Evolutionary conservation across 1,284 basidiomycete species (phyloP), one percentile per base, ranked within the genome.

Genomic region (Erythrobasidium hasegawianum): DNA sequence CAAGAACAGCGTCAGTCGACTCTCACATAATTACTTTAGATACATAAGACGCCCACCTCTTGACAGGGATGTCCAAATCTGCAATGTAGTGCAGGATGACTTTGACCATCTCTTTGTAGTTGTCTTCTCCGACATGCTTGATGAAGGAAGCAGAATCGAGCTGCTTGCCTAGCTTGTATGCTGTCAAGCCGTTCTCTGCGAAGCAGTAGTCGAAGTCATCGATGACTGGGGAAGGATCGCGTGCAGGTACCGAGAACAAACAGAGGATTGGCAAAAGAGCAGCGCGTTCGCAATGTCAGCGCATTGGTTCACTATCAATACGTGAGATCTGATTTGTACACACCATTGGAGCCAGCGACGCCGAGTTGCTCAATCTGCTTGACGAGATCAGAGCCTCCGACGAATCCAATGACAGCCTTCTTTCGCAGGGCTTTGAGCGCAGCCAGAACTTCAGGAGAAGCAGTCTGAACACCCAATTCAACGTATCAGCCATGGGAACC

Each of bases 151-250:
- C 85, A 0, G 87, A 85, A 13, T 81, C 82, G 27, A 98, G 81
- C 57, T 80, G 79, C 76, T 89, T 80, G 13, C 90, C 90, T 29
- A 88, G 79, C 78, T 87, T 91, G 81, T 85, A 97, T 0, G 93
- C 95, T 1, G 84, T 90, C 62, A 99, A 78, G 3, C 96, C 96
- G 74, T 98, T 99, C 81, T 99, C 96, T 27, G 88, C 87, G 74
- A 98, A 98, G 10, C 80, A 85, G 76, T 89, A 98, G 79, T 98
- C 96, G 75, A 94, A 97, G 67, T 86, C 83, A 1, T 90, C 80
- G 64, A 87, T 73, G 47, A 82, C 90, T 93, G 67, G 14, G 29
- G 8, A 20, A n/a, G n/a, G n/a, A n/a, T n/a, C n/a, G n/a, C n/a
- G n/a, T n/a, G n/a, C n/a, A n/a, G n/a, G n/a, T n/a, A n/a, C n/a